phyloP scores from a whole-genome alignment of 225 moss, liverwort and hornwort genomes.

The Lunularia cruciata region DNA sequence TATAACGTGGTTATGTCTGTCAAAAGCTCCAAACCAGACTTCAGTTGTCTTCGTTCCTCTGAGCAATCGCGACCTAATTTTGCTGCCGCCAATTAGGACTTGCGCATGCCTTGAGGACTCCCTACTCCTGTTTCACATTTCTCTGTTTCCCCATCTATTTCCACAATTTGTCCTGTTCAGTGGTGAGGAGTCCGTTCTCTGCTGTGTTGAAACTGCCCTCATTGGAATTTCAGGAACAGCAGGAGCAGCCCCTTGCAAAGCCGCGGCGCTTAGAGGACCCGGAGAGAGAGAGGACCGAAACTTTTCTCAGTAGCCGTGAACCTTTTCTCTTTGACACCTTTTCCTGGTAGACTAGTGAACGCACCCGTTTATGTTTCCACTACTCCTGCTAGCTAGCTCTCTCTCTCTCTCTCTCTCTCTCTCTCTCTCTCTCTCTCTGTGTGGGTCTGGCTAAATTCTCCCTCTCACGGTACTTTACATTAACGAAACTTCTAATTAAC shows the following conservation, averaged over 20 bases:
- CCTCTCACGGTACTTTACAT: no score
- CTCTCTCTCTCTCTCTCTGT: no score
- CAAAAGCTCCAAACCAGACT: not conserved
- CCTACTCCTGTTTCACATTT: not conserved
- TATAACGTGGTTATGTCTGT: not conserved
- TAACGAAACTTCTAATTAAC: no score
- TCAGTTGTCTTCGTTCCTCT: no score
- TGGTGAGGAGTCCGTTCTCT: not conserved
- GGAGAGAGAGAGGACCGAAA: no score
- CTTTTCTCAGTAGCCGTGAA: no score
- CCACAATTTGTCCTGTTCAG: not conserved
- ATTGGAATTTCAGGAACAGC: no score
- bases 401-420: not conserved
- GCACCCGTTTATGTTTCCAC: not conserved
- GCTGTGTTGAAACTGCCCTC: not conserved
- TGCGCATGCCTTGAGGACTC: not conserved
- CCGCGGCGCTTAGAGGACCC: not conserved
- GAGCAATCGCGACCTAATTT: no score
- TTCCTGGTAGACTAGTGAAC: not conserved
- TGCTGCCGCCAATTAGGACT: not conserved
- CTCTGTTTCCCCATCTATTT: not conserved
- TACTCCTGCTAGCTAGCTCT: not conserved
- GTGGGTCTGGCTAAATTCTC: no score
- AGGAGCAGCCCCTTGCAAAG: not conserved
- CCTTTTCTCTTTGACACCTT: not conserved